These are phyloP conservation scores for Cryptococcus jaspeensis DNA, from an alignment of 1,284 basidiomycete genomes.

Conservation along the genomic window DNA sequence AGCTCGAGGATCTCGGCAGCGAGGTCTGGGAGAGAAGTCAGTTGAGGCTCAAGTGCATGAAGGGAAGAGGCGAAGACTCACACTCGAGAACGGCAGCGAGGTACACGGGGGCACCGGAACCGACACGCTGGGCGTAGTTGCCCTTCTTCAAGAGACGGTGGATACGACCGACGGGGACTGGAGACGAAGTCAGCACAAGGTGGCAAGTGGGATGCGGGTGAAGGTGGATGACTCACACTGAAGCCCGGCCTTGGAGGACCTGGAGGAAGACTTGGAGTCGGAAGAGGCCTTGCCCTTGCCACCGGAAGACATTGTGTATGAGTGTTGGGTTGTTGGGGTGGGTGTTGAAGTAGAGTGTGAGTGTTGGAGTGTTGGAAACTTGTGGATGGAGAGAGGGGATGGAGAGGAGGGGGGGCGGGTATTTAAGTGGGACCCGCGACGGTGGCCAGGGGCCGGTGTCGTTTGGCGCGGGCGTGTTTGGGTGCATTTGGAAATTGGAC, in stretches of 20 bases:
- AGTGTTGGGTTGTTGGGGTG: constrained; percentile 36
- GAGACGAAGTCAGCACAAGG: constrained; percentile 32
- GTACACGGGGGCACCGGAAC: constrained; percentile 63
- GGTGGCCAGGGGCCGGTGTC: not conserved
- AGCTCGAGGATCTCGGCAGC: constrained; percentile 85
- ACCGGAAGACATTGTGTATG: constrained; percentile 57
- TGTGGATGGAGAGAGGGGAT: constrained; percentile 18
- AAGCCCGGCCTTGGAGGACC: constrained; percentile 79
- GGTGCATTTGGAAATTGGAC: not conserved
- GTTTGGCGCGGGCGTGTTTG: not conserved
- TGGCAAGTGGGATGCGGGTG: not conserved
- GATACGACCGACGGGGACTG: constrained; percentile 80
- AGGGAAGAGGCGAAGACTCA: constrained; percentile 22
- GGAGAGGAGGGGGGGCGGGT: constrained; percentile 10
- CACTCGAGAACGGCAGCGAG: constrained; percentile 63
- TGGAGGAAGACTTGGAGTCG: constrained; percentile 61
- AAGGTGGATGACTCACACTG: constrained; percentile 54
- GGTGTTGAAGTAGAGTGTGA: constrained; percentile 14
- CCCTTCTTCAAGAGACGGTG: constrained; percentile 82
- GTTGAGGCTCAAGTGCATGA: constrained; percentile 1
- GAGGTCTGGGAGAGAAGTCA: constrained; percentile 55
- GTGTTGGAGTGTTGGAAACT: constrained; percentile 9
- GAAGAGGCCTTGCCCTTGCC: constrained; percentile 56
- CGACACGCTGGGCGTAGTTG: constrained; percentile 75
- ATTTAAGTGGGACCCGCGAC: constrained; percentile 16